Evolutionary conservation across 805 yeast species (phyloP), one percentile per base, ranked within the genome.

Genomic region (Candida piceae): DNA sequence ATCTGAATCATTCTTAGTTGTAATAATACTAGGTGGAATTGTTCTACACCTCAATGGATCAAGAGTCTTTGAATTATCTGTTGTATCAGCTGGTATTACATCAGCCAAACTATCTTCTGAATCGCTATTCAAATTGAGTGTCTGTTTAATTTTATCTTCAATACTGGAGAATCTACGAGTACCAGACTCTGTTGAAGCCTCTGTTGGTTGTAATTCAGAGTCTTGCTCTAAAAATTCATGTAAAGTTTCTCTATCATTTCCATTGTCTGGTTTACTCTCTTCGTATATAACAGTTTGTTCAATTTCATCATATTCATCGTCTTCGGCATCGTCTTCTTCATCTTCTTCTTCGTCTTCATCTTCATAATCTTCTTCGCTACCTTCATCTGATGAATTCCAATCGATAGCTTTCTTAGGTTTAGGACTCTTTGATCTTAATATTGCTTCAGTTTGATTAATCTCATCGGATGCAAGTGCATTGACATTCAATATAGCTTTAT

Each of bases 401-500:
- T 39, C 39, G 16, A 31, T 22, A 20, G 38, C 22, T n/a, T 26
- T 25, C 15, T 37, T 32, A 15, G 13, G 24, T 13, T 13, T 29
- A 4, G 24, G 16, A 2, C 22, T 32, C 11, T 35, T 33, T 11
- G 34, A 20, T 26, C 17, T 36, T 10, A 41, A 17, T 10, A 31
- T 24, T 24, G 29, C 16, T 7, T 37, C 33, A n/a, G 24, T 31
- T 18, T 35, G 34, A 2, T 36, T 43, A 15, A 32, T 7, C 16
- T 40, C 42, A 15, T 41, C 44, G 13, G 45, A 25, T 11, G 52
- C 45, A 26, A 58, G 35, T 1, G 53, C 58, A 36, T 52, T 53
- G 26, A 58, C 60, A 35, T 58, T 49, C 21, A 51, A 32, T 2
- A 60, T 56, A 7, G 53, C 62, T 28, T 49, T 42, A 28, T 45